Conservation (phyloP, 306 rosid genomes). For the Benincasa hispida region DNA sequence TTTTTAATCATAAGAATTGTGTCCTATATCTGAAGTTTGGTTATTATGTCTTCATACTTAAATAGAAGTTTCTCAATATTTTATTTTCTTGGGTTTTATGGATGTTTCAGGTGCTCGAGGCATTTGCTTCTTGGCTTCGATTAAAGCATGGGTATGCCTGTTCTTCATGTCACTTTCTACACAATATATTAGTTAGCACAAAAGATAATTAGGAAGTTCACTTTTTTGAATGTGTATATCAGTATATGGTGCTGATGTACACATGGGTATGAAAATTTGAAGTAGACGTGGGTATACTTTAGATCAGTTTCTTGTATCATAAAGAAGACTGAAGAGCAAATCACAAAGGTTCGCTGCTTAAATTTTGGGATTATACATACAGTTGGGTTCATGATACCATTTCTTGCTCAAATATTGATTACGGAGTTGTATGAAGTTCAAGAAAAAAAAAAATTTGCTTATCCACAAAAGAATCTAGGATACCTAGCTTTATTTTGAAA, state of each 20-base stretch:
- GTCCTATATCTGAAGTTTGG: slow-evolving; percentile 11
- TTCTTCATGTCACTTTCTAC: slow-evolving; percentile 4
- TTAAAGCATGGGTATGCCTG: slow-evolving; percentile 84
- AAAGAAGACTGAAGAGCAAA: neutral
- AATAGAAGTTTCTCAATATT: slow-evolving; percentile 5
- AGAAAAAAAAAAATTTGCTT: neutral
- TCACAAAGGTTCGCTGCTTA: neutral
- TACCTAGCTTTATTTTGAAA: neutral
- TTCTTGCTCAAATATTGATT: neutral
- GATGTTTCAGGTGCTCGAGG: slow-evolving; percentile 84
- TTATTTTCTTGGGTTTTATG: slow-evolving; percentile 17
- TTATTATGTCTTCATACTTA: neutral
- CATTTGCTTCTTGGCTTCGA: slow-evolving; percentile 99
- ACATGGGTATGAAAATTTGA: neutral
- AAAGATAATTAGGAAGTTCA: neutral
- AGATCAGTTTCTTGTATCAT: slow-evolving; percentile 1
- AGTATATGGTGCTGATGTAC: neutral
- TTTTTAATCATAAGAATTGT: neutral
- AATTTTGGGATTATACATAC: neutral
- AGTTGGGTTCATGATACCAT: neutral
- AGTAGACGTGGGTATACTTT: neutral
- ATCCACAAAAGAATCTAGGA: neutral
- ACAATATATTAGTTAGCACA: slow-evolving; percentile 1
- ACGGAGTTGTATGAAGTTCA: neutral
- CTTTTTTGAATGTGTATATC: neutral